These are phyloP conservation scores for Exophiala sp. DNA, from an alignment of 2,329 filamentous ascomycete genomes.

Conservation along the genomic window DNA sequence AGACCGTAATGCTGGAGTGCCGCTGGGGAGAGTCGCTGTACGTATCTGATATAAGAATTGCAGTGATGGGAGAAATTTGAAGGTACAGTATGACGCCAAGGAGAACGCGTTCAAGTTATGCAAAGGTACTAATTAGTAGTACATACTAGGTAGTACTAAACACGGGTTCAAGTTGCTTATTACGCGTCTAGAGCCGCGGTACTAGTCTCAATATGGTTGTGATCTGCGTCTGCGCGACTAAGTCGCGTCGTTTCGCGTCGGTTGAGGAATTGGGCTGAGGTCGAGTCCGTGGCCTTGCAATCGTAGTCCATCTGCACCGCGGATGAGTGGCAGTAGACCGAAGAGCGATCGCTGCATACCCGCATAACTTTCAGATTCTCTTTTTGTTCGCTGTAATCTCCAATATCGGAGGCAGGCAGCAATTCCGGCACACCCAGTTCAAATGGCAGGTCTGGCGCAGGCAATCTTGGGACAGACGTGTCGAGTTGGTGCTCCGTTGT, in stretches of 20 bases:
- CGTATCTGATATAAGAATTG: too few species aligned
- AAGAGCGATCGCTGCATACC: neutral
- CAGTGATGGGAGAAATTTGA: too few species aligned
- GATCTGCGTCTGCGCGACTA: too few species aligned
- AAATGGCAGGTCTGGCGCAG: neutral
- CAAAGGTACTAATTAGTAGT: too few species aligned
- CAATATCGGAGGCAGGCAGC: neutral
- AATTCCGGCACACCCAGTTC: neutral
- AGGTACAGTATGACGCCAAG: neutral
- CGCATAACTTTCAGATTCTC: neutral
- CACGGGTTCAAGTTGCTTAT: too few species aligned
- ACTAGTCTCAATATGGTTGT: too few species aligned
- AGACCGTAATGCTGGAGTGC: too few species aligned
- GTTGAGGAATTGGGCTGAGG: slow-evolving; percentile 12
- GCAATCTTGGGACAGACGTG: neutral
- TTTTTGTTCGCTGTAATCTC: neutral
- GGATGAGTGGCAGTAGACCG: neutral
- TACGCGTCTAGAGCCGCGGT: too few species aligned
- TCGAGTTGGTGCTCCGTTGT: neutral
- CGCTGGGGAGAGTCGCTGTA: too few species aligned
- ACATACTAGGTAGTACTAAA: too few species aligned
- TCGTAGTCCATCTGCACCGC: slow-evolving; percentile 15
- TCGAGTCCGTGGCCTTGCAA: slow-evolving; percentile 8
- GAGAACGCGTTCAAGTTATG: neutral
- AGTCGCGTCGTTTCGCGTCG: slow-evolving; percentile 2